Evolutionary conservation across 1,139 yeast genomes (phyloP).

Genomic region (Saccharomyces hybrid): DNA sequence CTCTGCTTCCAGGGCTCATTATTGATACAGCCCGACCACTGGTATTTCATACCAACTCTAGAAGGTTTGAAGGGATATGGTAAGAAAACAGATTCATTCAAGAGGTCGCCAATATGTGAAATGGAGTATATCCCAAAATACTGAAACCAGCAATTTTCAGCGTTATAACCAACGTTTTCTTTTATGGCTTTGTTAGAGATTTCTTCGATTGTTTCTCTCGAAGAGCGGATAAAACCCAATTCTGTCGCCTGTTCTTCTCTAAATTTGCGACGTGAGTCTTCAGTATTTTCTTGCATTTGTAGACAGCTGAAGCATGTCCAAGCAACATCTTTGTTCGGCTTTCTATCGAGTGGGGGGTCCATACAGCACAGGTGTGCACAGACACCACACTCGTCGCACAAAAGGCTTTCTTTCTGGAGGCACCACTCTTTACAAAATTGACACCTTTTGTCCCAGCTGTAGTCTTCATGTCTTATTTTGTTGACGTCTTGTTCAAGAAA

Average conservation of each 20-base stretch:
- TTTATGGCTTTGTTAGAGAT: conserved; percentile 8
- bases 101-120: conserved; percentile 17
- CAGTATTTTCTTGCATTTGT: conserved; percentile 32
- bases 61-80: conserved; percentile 29
- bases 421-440: conserved; percentile 82
- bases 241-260: conserved; percentile 7
- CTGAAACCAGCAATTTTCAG: conserved; percentile 26
- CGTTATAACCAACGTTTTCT: conserved; percentile 8
- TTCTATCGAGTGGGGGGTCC: conserved; percentile 72
- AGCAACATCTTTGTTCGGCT: conserved; percentile 82
- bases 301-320: conserved; percentile 90
- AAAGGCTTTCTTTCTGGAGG: conserved; percentile 62
- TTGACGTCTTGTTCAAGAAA: conserved; percentile 7
- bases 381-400: conserved; percentile 68
- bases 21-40: conserved; percentile 24
- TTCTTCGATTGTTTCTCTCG: conserved; percentile 3
- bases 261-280: conserved; percentile 12
- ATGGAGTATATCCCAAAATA: conserved; percentile 26
- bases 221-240: background rate
- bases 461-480: conserved; percentile 2
- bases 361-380: conserved; percentile 77
- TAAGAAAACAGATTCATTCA: conserved; percentile 15
- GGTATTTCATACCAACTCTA: conserved; percentile 25
- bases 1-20: conserved; percentile 8
- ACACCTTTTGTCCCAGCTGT: conserved; percentile 43